phyloP scores from a whole-genome alignment of 176 grass and related monocot genomes.

The Zoysia japonica region DNA sequence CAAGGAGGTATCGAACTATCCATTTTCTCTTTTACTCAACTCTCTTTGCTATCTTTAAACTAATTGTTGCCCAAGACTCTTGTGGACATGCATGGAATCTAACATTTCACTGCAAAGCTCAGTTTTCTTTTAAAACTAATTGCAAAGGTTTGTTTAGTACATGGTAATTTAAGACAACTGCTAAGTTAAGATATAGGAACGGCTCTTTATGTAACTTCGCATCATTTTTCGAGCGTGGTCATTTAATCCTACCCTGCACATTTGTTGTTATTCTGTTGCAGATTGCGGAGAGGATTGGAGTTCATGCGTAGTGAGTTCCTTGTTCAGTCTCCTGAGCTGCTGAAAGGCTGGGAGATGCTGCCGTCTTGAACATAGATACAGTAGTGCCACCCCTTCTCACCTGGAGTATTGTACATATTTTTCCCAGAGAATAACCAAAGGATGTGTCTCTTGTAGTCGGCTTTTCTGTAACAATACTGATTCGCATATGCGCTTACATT shows the following conservation, averaged over 20 bases:
- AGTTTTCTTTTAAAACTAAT: background rate
- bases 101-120: background rate
- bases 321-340: conserved; percentile 2
- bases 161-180: background rate
- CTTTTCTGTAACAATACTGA: background rate
- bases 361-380: conserved; percentile 33
- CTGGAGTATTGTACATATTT: conserved; percentile 45
- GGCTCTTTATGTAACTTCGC: background rate
- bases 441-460: background rate
- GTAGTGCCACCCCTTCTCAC: conserved; percentile 33
- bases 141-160: background rate
- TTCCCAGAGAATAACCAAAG: conserved; percentile 18
- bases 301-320: conserved; percentile 23
- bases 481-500: background rate
- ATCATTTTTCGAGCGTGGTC: background rate
- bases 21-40: conserved; percentile 11
- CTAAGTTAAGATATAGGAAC: background rate
- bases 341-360: conserved; percentile 7
- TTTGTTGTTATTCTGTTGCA: conserved; percentile 4
- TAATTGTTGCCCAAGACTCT: background rate
- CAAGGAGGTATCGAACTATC: conserved; percentile 71
- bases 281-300: conserved; percentile 59
- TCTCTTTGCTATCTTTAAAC: background rate
- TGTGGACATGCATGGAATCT: background rate
- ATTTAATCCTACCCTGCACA: background rate